A percentile compares a stretch with the other conserved stretches of the same genome.
Evolutionary conservation across 208 protist species (phyloP).

Genomic region (Strigomonas culicis): DNA sequence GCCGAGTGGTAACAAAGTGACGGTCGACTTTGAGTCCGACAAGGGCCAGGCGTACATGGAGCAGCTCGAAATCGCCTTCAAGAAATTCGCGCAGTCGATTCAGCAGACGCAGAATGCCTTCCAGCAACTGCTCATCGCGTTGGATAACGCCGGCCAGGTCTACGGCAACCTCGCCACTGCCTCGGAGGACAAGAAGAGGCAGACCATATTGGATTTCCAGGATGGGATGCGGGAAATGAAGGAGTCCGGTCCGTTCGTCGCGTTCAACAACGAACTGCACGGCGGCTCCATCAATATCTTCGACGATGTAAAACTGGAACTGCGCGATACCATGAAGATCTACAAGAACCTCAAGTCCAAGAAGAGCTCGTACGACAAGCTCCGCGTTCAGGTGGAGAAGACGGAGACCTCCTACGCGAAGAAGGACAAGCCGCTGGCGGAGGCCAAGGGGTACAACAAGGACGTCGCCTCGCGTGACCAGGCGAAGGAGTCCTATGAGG

Average conservation of each 20-base stretch:
- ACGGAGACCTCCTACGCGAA: constrained; percentile 67
- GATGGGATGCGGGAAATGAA: constrained; percentile 55
- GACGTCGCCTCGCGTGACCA: constrained; percentile 37
- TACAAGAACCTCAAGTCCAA: constrained; percentile 25
- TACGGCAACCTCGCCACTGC: constrained; percentile 47
- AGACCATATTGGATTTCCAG: constrained; percentile 30
- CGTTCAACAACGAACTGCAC: constrained; percentile 56
- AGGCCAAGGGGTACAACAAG: constrained; percentile 50
- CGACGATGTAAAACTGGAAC: constrained; percentile 23
- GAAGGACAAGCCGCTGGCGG: constrained; percentile 54
- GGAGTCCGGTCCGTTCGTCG: constrained; percentile 42
- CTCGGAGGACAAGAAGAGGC: constrained; percentile 19
- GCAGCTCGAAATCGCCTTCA: constrained; percentile 40
- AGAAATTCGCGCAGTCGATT: constrained; percentile 41
- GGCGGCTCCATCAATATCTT: constrained; percentile 23
- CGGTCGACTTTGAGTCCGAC: constrained; percentile 55
- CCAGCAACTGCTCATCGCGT: constrained; percentile 40
- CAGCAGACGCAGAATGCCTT: constrained; percentile 54
- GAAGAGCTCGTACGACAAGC: constrained; percentile 51
- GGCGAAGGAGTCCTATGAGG: constrained; percentile 28
- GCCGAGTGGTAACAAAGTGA: constrained; percentile 8
- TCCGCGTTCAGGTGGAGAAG: constrained; percentile 40
- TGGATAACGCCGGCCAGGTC: constrained; percentile 40
- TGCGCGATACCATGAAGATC: constrained; percentile 39
- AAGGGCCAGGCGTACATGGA: constrained; percentile 34